Conservation (phyloP, 306 rosid genomes). For the Vigna nakashimae region DNA sequence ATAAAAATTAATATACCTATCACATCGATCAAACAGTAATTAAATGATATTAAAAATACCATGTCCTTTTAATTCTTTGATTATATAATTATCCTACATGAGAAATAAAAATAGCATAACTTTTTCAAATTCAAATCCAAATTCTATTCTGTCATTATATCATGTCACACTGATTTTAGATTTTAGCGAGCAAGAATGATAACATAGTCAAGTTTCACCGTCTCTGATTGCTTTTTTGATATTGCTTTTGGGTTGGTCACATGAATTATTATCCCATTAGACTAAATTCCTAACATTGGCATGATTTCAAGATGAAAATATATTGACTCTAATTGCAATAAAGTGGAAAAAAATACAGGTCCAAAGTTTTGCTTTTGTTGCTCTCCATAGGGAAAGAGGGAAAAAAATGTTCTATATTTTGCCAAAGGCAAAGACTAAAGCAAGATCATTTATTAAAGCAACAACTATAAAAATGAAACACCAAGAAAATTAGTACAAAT, state of each 20-base stretch:
- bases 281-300: not conserved
- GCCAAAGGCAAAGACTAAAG: not conserved
- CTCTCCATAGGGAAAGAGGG: not conserved
- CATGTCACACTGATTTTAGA: not conserved
- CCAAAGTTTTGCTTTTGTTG: constrained; percentile 29
- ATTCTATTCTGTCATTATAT: too few relatives aligned
- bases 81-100: too few relatives aligned
- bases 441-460: not conserved
- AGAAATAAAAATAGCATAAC: too few relatives aligned
- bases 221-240: not conserved
- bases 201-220: not conserved
- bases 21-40: too few relatives aligned
- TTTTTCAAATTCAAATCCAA: too few relatives aligned
- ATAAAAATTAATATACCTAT: too few relatives aligned
- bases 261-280: not conserved
- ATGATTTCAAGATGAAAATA: not conserved
- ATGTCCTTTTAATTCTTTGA: too few relatives aligned
- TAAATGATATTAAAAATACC: too few relatives aligned
- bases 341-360: not conserved
- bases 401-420: not conserved
- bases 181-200: not conserved
- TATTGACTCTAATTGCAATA: constrained; percentile 15
- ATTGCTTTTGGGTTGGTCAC: not conserved
- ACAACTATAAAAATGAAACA: not conserved
- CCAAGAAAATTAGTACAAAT: not conserved